Evolutionary conservation across 2,329 filamentous ascomycete species (phyloP).

Genomic region (Neurospora sp.): DNA sequence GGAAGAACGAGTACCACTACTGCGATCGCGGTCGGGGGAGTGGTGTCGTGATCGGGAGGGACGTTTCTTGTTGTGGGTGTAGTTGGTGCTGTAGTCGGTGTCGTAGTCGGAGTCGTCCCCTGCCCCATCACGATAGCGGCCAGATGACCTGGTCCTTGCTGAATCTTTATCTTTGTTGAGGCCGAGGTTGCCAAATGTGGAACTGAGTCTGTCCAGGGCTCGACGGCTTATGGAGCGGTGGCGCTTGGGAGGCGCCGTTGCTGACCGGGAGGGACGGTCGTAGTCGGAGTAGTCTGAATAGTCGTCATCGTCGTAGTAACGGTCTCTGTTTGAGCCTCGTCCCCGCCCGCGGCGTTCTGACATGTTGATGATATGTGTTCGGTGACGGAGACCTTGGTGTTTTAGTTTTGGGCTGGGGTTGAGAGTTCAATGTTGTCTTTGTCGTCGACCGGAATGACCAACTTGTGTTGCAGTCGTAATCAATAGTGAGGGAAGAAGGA

Average conservation of each 20-base stretch:
- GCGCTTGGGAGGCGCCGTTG: background rate
- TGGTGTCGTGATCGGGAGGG: background rate
- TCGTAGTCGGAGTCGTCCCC: background rate
- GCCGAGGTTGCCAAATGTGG: constrained; percentile 7
- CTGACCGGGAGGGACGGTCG: constrained; percentile 4
- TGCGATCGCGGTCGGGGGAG: background rate
- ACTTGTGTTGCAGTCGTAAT: background rate
- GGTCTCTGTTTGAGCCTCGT: constrained; percentile 2
- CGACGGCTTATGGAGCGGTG: constrained; percentile 15
- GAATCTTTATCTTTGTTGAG: background rate
- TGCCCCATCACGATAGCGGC: background rate
- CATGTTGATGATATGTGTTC: background rate
- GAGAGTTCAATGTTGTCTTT: background rate
- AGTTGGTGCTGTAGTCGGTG: background rate
- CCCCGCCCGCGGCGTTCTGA: constrained; percentile 9
- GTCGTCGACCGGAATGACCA: background rate
- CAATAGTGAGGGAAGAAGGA: background rate
- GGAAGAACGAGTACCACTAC: background rate
- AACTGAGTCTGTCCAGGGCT: constrained; percentile 13
- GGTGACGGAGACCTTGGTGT: background rate
- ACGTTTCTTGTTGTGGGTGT: background rate
- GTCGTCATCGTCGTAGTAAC: constrained; percentile 3
- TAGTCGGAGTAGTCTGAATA: constrained; percentile 7
- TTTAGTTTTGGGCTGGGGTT: background rate
- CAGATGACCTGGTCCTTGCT: background rate